Evolutionary conservation across 768 basidiomycete genomes (phyloP).

Genomic region (Leucosporidium creatinivorum): DNA sequence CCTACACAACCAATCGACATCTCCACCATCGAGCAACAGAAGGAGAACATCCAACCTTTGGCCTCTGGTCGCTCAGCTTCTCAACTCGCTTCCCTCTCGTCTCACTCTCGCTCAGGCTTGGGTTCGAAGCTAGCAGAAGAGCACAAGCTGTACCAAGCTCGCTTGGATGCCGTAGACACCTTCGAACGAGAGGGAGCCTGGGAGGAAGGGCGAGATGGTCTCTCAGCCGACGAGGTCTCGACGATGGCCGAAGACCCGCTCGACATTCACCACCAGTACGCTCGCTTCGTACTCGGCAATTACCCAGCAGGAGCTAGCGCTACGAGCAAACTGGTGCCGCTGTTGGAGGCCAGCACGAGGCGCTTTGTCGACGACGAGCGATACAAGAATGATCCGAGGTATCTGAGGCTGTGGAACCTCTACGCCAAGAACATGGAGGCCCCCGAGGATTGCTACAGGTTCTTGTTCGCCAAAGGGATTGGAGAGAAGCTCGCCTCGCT

Average conservation of each 20-base stretch:
- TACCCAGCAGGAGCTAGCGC: conserved; percentile 69
- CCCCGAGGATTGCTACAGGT: conserved; percentile 69
- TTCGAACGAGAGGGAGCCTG: conserved; percentile 62
- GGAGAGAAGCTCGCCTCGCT: conserved; percentile 68
- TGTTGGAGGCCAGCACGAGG: conserved; percentile 75
- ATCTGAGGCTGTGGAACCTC: conserved; percentile 83
- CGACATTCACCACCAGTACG: conserved; percentile 73
- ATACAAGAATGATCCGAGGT: conserved; percentile 74
- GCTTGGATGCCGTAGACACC: conserved; percentile 43
- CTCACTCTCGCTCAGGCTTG: conserved; percentile 56
- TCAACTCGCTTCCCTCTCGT: conserved; percentile 44
- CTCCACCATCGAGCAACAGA: conserved; percentile 45
- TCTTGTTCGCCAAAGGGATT: conserved; percentile 82
- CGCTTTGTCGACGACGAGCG: conserved; percentile 73
- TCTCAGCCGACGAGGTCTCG: conserved; percentile 3
- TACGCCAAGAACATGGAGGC: conserved; percentile 75
- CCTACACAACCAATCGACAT: conserved; percentile 42
- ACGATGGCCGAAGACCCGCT: conserved; percentile 63
- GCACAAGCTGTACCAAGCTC: conserved; percentile 41
- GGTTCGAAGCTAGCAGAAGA: conserved; percentile 47
- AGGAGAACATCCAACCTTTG: conserved; percentile 49
- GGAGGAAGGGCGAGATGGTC: conserved; percentile 47
- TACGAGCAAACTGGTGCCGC: conserved; percentile 64
- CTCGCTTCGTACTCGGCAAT: conserved; percentile 78
- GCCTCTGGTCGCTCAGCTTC: conserved; percentile 46